These are phyloP conservation scores for Phytopythium litorale DNA, from an alignment of 352 stramenopile genomes.

Conservation along the genomic window DNA sequence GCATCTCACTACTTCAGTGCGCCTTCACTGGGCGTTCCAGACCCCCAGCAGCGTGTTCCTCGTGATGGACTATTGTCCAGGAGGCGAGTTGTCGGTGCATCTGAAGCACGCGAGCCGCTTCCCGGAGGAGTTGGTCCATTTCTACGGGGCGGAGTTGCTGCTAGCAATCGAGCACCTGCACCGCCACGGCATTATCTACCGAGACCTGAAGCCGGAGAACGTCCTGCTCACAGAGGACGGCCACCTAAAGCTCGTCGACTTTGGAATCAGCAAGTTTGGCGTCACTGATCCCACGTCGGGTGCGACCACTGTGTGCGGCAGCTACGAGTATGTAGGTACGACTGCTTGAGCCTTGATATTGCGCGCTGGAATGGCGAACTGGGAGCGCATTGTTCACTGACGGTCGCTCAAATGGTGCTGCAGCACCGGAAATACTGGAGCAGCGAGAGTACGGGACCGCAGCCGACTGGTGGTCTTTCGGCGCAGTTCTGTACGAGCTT, in stretches of 20 bases:
- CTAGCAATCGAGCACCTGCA: slow-evolving; percentile 81
- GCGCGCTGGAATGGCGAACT: background rate
- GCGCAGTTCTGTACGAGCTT: slow-evolving; percentile 72
- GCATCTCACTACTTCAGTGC: slow-evolving; percentile 24
- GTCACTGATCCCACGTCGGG: slow-evolving; percentile 61
- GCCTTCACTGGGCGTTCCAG: slow-evolving; percentile 80
- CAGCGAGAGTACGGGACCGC: slow-evolving; percentile 67
- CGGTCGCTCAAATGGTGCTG: background rate
- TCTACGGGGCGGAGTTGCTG: slow-evolving; percentile 72
- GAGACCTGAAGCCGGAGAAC: slow-evolving; percentile 83
- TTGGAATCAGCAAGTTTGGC: slow-evolving; percentile 82
- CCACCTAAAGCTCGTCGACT: slow-evolving; percentile 79
- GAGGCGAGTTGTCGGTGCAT: slow-evolving; percentile 61
- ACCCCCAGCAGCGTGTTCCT: slow-evolving; percentile 55
- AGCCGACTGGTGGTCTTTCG: slow-evolving; percentile 81
- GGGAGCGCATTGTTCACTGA: background rate
- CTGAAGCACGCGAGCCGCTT: slow-evolving; percentile 47
- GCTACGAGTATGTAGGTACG: slow-evolving; percentile 79
- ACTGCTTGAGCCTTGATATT: background rate
- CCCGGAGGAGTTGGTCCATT: slow-evolving; percentile 44
- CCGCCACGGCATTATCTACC: slow-evolving; percentile 78
- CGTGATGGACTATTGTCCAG: slow-evolving; percentile 82
- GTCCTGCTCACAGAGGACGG: slow-evolving; percentile 58
- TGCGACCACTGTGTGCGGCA: slow-evolving; percentile 67
- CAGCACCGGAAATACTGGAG: slow-evolving; percentile 67